These are phyloP conservation scores for Cutaneotrichosporon mucoides DNA, from an alignment of 1,284 basidiomycete species.

Conservation along the genomic window DNA sequence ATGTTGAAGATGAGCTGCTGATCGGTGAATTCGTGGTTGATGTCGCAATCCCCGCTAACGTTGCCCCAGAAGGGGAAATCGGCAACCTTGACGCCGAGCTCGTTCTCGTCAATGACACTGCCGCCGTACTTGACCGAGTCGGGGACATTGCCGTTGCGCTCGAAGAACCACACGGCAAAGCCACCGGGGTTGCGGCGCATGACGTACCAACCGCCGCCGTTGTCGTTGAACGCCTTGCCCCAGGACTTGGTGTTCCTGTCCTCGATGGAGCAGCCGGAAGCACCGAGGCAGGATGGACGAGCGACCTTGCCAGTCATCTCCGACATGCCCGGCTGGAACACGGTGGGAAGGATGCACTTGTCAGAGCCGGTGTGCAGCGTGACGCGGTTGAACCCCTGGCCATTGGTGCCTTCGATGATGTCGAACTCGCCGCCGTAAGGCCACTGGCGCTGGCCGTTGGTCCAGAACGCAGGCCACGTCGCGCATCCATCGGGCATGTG, in stretches of 20 bases:
- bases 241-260: slow-evolving; percentile 7
- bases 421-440: slow-evolving; percentile 75
- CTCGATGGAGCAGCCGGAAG: slow-evolving; percentile 4
- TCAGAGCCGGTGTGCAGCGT: slow-evolving; percentile 41
- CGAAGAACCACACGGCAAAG: slow-evolving; percentile 12
- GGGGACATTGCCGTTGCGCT: slow-evolving; percentile 8
- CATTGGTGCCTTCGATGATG: slow-evolving; percentile 64
- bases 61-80: slow-evolving; percentile 19
- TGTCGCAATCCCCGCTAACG: neutral
- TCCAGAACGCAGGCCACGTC: slow-evolving; percentile 66
- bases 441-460: slow-evolving; percentile 60
- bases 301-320: slow-evolving; percentile 44
- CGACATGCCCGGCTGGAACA: slow-evolving; percentile 58
- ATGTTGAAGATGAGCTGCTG: slow-evolving; percentile 39
- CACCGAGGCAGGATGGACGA: slow-evolving; percentile 55
- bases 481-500: slow-evolving; percentile 49
- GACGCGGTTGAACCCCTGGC: slow-evolving; percentile 5
- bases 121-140: neutral
- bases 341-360: slow-evolving; percentile 44
- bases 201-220: slow-evolving; percentile 74
- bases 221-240: slow-evolving; percentile 42
- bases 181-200: slow-evolving; percentile 46
- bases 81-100: slow-evolving; percentile 8
- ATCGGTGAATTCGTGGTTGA: slow-evolving; percentile 1
- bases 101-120: slow-evolving; percentile 3